Conservation (phyloP, 257 asterid species). For the Rehmannia glutinosa region DNA sequence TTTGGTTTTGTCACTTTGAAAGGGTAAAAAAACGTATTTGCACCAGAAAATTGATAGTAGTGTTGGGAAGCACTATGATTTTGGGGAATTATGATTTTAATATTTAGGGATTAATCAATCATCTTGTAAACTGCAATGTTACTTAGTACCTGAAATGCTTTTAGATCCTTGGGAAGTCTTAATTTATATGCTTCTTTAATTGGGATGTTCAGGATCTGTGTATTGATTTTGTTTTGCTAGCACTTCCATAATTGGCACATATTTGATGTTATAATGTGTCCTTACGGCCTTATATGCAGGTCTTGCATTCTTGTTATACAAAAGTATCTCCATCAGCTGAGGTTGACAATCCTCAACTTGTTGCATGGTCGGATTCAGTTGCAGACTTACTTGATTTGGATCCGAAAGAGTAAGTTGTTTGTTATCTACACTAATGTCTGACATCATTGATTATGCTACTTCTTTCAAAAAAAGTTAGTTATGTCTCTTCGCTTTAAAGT, state of each 20-base stretch:
- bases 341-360: conserved; percentile 91
- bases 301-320: conserved; percentile 79
- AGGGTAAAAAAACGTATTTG: background rate
- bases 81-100: background rate
- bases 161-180: background rate
- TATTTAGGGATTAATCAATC: background rate
- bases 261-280: background rate
- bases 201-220: background rate
- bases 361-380: conserved; percentile 87
- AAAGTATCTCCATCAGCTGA: conserved; percentile 80
- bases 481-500: conserved; percentile 6
- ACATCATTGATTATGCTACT: background rate
- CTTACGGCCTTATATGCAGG: conserved; percentile 41
- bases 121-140: background rate
- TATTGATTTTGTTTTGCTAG: background rate
- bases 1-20: background rate
- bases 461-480: conserved; percentile 9
- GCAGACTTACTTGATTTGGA: conserved; percentile 81
- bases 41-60: background rate
- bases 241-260: background rate
- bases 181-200: background rate
- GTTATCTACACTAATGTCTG: background rate
- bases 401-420: conserved; percentile 67
- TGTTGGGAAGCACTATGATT: background rate
- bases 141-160: background rate